Percentiles rank a stretch among this genome's conserved stretches.
phyloP scores from a whole-genome alignment of 1,284 basidiomycete genomes.

The Mycosarcoma mackinlayi region DNA sequence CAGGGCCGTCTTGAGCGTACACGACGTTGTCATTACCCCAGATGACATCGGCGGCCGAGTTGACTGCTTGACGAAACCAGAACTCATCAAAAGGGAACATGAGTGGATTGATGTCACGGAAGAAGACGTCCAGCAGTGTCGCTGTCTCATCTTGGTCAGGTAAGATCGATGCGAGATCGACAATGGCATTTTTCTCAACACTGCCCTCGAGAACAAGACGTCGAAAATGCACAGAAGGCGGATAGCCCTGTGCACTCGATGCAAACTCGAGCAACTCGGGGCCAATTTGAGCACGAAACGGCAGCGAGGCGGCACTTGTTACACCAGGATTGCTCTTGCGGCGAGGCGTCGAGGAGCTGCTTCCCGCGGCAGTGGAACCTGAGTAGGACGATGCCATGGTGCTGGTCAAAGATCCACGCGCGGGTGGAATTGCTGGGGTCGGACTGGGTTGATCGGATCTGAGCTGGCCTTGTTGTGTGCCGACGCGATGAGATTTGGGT shows the following conservation, averaged over 20 bases:
- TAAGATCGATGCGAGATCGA: conserved; percentile 6
- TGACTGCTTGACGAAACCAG: conserved; percentile 28
- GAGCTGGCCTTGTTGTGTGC: not conserved
- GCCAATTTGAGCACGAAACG: conserved; percentile 23
- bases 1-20: conserved; percentile 17
- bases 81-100: conserved; percentile 38
- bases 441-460: not conserved
- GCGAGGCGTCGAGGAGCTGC: conserved; percentile 7
- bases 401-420: too few relatives aligned
- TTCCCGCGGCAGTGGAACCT: not conserved
- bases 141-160: conserved; percentile 14
- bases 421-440: not conserved
- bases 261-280: conserved; percentile 28
- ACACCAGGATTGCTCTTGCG: conserved; percentile 21
- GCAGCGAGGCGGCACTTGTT: conserved; percentile 23
- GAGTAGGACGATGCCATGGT: not conserved
- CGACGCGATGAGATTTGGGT: not conserved
- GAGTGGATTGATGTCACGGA: conserved; percentile 35
- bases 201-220: conserved; percentile 24
- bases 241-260: conserved; percentile 18
- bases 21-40: conserved; percentile 12
- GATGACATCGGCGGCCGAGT: conserved; percentile 18
- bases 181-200: conserved; percentile 7
- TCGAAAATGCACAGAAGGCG: conserved; percentile 27
- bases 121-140: conserved; percentile 20